These are phyloP conservation scores for Pythium chondricola DNA, from an alignment of 352 stramenopile genomes.

Conservation along the genomic window DNA sequence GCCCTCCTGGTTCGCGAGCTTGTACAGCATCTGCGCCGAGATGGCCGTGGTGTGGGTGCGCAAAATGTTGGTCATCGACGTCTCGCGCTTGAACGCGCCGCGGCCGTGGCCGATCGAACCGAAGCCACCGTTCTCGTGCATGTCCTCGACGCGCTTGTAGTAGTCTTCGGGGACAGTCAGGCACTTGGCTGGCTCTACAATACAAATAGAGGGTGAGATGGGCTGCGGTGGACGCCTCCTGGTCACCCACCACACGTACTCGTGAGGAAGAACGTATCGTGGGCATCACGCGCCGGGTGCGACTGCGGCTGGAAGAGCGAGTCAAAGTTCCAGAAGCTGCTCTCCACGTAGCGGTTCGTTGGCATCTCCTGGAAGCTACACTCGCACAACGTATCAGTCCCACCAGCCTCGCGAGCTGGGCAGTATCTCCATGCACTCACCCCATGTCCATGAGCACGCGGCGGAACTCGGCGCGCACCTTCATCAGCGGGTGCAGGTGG, in stretches of 20 bases:
- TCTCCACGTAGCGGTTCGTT: conserved; percentile 99
- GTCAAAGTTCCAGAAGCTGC: conserved; percentile 99
- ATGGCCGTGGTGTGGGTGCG: conserved; percentile 99
- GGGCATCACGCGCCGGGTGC: conserved; percentile 97
- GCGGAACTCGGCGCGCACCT: conserved; percentile 97
- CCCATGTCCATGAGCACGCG: conserved; percentile 99
- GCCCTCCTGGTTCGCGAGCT: conserved; percentile 91
- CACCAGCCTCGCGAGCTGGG: neutral
- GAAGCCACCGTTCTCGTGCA: conserved; percentile 96
- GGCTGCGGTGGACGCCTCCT: too few species aligned
- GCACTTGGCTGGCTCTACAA: conserved; percentile 59
- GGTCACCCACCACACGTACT: conserved; percentile 46
- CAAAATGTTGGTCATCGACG: conserved; percentile 99
- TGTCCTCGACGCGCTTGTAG: conserved; percentile 97
- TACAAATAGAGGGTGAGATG: neutral
- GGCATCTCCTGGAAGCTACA: conserved; percentile 98
- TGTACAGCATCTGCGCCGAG: conserved; percentile 99
- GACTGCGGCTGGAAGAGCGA: conserved; percentile 99
- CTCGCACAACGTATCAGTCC: neutral
- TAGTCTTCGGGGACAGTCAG: conserved; percentile 96
- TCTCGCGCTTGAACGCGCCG: conserved; percentile 89
- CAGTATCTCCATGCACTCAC: conserved; percentile 23
- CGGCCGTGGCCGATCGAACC: conserved; percentile 92
- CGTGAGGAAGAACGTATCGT: conserved; percentile 99
- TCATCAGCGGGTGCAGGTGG: conserved; percentile 97